A percentile compares a stretch with the other conserved stretches of the same genome.
phyloP scores from a whole-genome alignment of 139 green algal species.

The Chlamydomonas eustigma region DNA sequence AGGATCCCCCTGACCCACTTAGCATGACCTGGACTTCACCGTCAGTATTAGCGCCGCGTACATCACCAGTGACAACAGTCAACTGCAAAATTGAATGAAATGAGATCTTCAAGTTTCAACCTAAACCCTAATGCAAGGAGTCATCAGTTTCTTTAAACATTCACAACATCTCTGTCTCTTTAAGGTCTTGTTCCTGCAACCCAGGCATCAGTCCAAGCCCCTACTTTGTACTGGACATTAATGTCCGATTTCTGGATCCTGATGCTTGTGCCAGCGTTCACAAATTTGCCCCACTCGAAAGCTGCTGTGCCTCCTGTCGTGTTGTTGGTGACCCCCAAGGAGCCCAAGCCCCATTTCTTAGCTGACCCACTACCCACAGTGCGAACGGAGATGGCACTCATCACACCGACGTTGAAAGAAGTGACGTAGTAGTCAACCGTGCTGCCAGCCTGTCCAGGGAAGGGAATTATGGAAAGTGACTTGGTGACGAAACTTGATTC shows the following conservation, averaged over 20 bases:
- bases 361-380: neutral
- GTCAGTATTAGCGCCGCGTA: conserved; percentile 11
- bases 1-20: neutral
- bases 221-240: conserved; percentile 7
- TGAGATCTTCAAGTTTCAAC: neutral
- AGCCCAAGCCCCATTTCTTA: conserved; percentile 14
- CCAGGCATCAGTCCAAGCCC: no score
- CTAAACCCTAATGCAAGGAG: no score
- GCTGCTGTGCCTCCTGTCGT: neutral
- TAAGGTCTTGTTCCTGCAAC: no score
- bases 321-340: conserved; percentile 9
- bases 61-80: conserved; percentile 10
- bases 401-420: neutral
- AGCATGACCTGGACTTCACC: conserved; percentile 1
- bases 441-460: neutral
- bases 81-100: neutral
- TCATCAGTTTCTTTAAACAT: no score
- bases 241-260: neutral
- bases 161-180: no score
- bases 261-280: neutral
- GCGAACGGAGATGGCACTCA: neutral
- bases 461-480: neutral
- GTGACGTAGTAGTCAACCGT: neutral
- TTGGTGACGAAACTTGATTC: no score
- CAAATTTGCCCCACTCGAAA: conserved; percentile 15